Conservation (phyloP, 2,329 filamentous ascomycete genomes). For the Phyllachora maydis region DNA sequence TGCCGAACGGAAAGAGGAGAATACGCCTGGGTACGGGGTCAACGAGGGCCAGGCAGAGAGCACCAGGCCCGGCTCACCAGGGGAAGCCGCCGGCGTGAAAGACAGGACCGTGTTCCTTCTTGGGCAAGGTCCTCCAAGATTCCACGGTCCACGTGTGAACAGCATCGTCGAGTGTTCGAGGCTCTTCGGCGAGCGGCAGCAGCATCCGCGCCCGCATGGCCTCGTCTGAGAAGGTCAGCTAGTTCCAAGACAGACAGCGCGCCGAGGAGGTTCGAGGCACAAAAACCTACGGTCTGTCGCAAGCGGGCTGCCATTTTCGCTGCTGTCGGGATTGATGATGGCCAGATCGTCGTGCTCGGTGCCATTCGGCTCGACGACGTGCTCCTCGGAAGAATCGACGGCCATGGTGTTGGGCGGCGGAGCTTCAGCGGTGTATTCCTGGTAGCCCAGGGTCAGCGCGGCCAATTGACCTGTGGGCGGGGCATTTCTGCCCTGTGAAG, state of each 20-base stretch:
- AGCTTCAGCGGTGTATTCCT: constrained; percentile 22
- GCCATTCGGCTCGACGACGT: constrained; percentile 24
- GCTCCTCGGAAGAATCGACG: constrained; percentile 29
- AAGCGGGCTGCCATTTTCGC: constrained; percentile 16
- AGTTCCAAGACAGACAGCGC: too few relatives aligned
- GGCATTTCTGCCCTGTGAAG: too few relatives aligned
- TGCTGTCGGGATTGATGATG: constrained; percentile 29
- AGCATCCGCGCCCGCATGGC: constrained; percentile 71
- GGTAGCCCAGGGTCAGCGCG: constrained; percentile 8
- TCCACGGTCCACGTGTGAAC: constrained; percentile 74
- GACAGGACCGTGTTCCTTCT: constrained; percentile 70
- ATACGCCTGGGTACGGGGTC: constrained; percentile 44
- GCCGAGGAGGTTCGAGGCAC: too few relatives aligned
- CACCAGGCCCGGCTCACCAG: constrained; percentile 37
- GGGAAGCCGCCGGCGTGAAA: constrained; percentile 77
- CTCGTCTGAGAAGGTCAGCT: constrained; percentile 34
- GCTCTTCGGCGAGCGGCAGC: constrained; percentile 50
- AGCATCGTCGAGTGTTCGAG: constrained; percentile 58
- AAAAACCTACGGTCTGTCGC: too few relatives aligned
- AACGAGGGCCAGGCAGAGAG: constrained; percentile 1
- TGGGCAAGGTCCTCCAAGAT: constrained; percentile 55
- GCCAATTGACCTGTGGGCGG: constrained; percentile 5
- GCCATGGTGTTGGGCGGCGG: constrained; percentile 36
- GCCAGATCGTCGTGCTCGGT: constrained; percentile 28
- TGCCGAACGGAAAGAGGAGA: constrained; percentile 86